Percentiles rank a stretch among this genome's conserved stretches.
phyloP scores from a whole-genome alignment of 768 basidiomycete species.

The Chalciporus pseudorubinellus region DNA sequence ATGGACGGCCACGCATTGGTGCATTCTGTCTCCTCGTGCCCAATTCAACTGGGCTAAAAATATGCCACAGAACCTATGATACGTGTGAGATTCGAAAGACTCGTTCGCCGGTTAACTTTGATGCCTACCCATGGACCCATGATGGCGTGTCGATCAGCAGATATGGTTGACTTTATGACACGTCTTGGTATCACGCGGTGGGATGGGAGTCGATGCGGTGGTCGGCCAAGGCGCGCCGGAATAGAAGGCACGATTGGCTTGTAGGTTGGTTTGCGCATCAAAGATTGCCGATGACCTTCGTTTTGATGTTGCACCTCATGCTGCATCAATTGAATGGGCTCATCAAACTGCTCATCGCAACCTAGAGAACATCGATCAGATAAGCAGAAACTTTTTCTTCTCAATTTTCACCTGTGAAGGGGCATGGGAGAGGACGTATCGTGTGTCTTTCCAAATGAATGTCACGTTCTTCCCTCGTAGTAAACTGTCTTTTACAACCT shows the following conservation, averaged over 20 bases:
- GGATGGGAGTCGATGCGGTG: conserved; percentile 47
- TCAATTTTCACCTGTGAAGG: conserved; percentile 41
- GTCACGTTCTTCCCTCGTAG: conserved; percentile 34
- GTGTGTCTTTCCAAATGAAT: conserved; percentile 55
- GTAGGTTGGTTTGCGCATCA: conserved; percentile 28
- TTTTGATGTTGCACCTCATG: conserved; percentile 41
- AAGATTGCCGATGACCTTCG: conserved; percentile 6
- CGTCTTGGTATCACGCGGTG: conserved; percentile 48
- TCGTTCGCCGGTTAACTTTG: background rate
- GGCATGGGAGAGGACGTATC: conserved; percentile 28
- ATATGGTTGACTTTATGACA: conserved; percentile 45
- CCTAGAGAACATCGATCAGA: conserved; percentile 36
- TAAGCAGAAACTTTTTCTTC: background rate
- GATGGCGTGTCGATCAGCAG: conserved; percentile 47
- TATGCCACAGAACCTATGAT: conserved; percentile 45
- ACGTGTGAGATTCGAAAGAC: conserved; percentile 1
- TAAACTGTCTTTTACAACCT: conserved; percentile 47
- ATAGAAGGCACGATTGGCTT: conserved; percentile 34
- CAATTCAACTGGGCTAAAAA: conserved; percentile 37
- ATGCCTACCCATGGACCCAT: conserved; percentile 55
- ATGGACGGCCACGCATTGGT: conserved; percentile 35
- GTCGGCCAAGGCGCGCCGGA: conserved; percentile 31
- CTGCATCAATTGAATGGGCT: conserved; percentile 48
- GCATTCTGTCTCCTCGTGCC: conserved; percentile 43
- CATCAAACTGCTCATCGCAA: conserved; percentile 50